Base-by-base conservation (phyloP, 305 asterid species). In the Solanum hybrid region DNA sequence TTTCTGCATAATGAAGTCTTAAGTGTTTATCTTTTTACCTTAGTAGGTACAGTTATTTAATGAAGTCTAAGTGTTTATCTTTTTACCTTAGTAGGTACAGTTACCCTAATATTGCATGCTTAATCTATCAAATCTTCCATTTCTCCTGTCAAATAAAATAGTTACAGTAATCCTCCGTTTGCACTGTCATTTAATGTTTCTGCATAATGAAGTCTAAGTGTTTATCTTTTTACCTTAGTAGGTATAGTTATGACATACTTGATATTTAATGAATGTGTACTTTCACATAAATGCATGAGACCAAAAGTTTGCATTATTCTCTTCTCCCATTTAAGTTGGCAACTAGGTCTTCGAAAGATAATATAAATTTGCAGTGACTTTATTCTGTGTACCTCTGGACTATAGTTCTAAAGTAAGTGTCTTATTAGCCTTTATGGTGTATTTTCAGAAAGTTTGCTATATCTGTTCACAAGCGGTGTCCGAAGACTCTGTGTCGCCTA, bases 361-460 rank as follows among this genome's bases (percentile, higher is more conserved):
- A 38, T 27, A 17, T 31, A 60, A 79, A 38, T 46, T 27, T 75
- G 51, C 29, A 35, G 71, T 29, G 69, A 38, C 42, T 20, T 29
- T 31, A 73, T 27, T 37, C 22, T 60, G 22, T 26, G 71, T 87
- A 27, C 76, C 9, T 46, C 31, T 76, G 16, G 36, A 42, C 60
- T 40, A 86, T 66, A 27, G 37, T 31, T 31, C 38, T 87, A 38
- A 42, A 79, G 75, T 20, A 20, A 6, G 69, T 37, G 60, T 60
- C 79, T 89, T 81, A 87, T 46, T 38, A 6, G 37, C 6, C 11
- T 79, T 72, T 91, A 82, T 81, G 87, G 79, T 93, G 90, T 88
- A 90, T 92, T 93, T 93, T 90, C 98, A 97, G 99, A 97, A 97
- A 95, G 93, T 93, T 90, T 97, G 99, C 94, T 93, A 77, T 89